A percentile compares a stretch with the other conserved stretches of the same genome.
phyloP scores from a whole-genome alignment of 345 rosid genomes.

The Acer saccharum region DNA sequence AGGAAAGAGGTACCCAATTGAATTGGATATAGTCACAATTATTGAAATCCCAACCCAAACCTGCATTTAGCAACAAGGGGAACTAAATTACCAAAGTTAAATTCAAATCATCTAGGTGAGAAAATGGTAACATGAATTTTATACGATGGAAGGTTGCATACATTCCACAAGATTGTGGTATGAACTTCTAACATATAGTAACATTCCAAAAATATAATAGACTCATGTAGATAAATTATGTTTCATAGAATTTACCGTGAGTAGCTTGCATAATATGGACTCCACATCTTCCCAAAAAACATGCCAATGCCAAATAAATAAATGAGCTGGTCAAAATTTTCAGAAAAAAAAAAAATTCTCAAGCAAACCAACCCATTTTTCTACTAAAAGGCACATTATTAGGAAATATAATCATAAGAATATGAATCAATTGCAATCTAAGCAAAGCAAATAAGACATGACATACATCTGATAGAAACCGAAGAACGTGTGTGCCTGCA shows the following conservation, averaged over 20 bases:
- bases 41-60: no score
- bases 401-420: no score
- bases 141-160: not conserved
- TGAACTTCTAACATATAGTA: not conserved
- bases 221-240: constrained; percentile 5
- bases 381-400: not conserved
- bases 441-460: not conserved
- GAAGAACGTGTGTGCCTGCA: not conserved
- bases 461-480: not conserved
- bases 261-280: constrained; percentile 96
- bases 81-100: not conserved
- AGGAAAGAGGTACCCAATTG: no score
- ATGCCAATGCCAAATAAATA: constrained; percentile 13
- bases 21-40: no score
- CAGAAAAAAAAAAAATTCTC: not conserved
- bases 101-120: not conserved
- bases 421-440: not conserved
- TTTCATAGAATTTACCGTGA: constrained; percentile 49
- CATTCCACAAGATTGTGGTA: not conserved
- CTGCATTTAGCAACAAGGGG: not conserved
- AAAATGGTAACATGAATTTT: not conserved
- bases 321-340: constrained; percentile 7
- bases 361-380: not conserved
- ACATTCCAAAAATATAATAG: not conserved
- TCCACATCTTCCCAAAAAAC: constrained; percentile 88